Percentiles rank a stretch among this genome's conserved stretches.
phyloP scores from a whole-genome alignment of 2,329 filamentous ascomycete genomes.

The Sporothrix brasiliensis region DNA sequence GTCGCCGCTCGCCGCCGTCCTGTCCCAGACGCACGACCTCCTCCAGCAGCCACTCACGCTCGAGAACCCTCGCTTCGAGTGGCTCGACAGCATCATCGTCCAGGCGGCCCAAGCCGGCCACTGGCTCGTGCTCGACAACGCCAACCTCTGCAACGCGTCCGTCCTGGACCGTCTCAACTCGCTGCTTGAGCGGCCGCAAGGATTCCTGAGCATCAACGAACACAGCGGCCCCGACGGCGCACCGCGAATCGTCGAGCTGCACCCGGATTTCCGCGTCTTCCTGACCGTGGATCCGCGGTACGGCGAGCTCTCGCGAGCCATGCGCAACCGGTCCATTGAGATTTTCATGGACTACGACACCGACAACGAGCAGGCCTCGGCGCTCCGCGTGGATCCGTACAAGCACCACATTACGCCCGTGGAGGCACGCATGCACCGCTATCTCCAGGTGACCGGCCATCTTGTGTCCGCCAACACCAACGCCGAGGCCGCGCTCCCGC shows the following conservation, averaged over 20 bases:
- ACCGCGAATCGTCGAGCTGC: slow-evolving; percentile 76
- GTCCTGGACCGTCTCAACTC: slow-evolving; percentile 95
- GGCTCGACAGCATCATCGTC: slow-evolving; percentile 91
- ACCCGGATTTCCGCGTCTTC: slow-evolving; percentile 88
- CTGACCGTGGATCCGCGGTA: slow-evolving; percentile 89
- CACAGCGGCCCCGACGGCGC: slow-evolving; percentile 82
- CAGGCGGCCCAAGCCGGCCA: slow-evolving; percentile 82
- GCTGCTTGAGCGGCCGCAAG: slow-evolving; percentile 79
- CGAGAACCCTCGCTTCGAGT: slow-evolving; percentile 83
- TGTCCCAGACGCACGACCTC: slow-evolving; percentile 54
- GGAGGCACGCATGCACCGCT: slow-evolving; percentile 56
- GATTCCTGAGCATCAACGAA: slow-evolving; percentile 87
- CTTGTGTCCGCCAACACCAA: slow-evolving; percentile 37
- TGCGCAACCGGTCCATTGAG: slow-evolving; percentile 93
- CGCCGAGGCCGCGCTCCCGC: slow-evolving; percentile 41
- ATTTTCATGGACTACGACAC: slow-evolving; percentile 66
- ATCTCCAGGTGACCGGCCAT: slow-evolving; percentile 46
- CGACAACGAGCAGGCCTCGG: slow-evolving; percentile 38
- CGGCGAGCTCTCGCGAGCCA: slow-evolving; percentile 91
- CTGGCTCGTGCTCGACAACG: slow-evolving; percentile 95
- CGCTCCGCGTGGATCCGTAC: slow-evolving; percentile 42
- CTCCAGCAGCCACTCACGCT: slow-evolving; percentile 59
- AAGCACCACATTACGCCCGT: slow-evolving; percentile 50
- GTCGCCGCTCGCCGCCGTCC: slow-evolving; percentile 51
- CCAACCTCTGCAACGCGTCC: slow-evolving; percentile 92